A percentile compares a stretch with the other conserved stretches of the same genome.
Conservation (phyloP, 768 basidiomycete species). For the Leccinum obscurum region DNA sequence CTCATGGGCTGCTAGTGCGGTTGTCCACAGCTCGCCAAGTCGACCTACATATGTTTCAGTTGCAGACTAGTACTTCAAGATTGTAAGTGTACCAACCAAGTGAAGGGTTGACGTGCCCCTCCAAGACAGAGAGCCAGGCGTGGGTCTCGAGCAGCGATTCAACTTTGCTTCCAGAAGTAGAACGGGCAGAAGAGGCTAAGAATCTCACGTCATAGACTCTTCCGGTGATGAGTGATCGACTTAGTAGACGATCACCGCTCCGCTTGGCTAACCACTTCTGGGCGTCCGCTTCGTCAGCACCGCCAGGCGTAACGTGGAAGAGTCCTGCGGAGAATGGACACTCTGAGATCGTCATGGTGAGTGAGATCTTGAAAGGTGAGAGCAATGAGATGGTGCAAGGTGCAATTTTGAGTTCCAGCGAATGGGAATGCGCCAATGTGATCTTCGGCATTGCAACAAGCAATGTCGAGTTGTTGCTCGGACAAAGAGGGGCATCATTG, state of each 20-base stretch:
- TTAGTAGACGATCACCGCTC: slow-evolving; percentile 8
- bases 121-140: slow-evolving; percentile 17
- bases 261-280: slow-evolving; percentile 7
- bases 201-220: slow-evolving; percentile 23
- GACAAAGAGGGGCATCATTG: background rate
- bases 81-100: slow-evolving; percentile 8
- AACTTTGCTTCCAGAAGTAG: background rate
- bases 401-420: background rate
- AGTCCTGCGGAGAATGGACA: slow-evolving; percentile 21
- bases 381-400: background rate
- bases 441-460: slow-evolving; percentile 2
- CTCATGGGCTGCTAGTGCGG: background rate
- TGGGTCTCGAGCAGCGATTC: slow-evolving; percentile 8
- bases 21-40: slow-evolving; percentile 11
- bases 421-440: slow-evolving; percentile 6
- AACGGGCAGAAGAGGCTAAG: slow-evolving; percentile 8
- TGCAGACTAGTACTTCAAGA: background rate
- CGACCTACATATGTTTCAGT: slow-evolving; percentile 13
- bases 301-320: slow-evolving; percentile 1
- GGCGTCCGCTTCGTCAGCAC: background rate
- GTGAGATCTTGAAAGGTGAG: slow-evolving; percentile 2
- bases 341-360: slow-evolving; percentile 14
- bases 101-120: slow-evolving; percentile 6
- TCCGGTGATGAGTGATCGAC: slow-evolving; percentile 18
- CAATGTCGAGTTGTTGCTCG: background rate